Evolutionary conservation across 192 early-diverging fungal species (phyloP).

Genomic region (Rhizophagus clarus): DNA sequence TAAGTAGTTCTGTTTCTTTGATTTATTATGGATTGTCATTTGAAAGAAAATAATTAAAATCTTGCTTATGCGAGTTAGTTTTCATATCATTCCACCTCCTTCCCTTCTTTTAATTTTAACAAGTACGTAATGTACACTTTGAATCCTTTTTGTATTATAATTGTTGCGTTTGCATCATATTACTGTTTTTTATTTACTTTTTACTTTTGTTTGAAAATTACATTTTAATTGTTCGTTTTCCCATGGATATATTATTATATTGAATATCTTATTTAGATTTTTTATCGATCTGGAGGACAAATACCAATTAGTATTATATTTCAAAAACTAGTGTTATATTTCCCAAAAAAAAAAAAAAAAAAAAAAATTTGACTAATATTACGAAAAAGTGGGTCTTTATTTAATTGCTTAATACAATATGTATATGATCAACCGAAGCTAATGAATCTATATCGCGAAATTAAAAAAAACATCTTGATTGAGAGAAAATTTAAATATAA

Average conservation of each 20-base stretch:
- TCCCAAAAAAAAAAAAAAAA: neutral
- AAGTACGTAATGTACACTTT: conserved; percentile 1
- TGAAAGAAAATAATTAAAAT: neutral
- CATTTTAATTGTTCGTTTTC: conserved; percentile 1
- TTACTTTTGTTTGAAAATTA: neutral
- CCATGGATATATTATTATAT: neutral
- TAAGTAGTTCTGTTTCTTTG: neutral
- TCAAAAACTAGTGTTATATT: neutral
- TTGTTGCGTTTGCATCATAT: neutral
- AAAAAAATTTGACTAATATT: neutral
- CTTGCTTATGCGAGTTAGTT: neutral
- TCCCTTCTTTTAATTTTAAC: neutral
- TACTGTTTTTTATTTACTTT: neutral
- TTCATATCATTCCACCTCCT: neutral
- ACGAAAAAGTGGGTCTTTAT: neutral
- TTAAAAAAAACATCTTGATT: neutral
- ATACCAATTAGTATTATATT: neutral
- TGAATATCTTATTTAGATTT: neutral
- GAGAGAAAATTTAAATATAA: neutral
- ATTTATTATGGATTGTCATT: neutral
- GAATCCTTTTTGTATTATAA: conserved; percentile 19
- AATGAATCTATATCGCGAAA: too few relatives aligned
- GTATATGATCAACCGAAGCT: too few relatives aligned
- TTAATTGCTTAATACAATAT: too few relatives aligned
- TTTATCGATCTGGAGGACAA: neutral